Conservation (phyloP, 2,329 filamentous ascomycete genomes). For the Hortaea werneckii region DNA sequence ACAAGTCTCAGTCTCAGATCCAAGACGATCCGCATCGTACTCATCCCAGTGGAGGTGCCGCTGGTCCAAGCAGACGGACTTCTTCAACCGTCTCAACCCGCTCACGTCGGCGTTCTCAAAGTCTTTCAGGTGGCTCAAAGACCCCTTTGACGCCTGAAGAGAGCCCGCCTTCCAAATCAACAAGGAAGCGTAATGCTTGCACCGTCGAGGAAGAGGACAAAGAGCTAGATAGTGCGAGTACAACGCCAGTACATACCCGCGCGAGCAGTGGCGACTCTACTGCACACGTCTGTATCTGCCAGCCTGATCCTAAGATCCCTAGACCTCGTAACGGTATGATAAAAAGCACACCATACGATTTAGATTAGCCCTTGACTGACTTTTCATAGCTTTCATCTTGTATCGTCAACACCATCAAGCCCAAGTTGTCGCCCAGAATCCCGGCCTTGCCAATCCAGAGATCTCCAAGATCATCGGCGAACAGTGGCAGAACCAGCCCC, state of each 20-base stretch:
- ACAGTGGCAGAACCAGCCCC: slow-evolving; percentile 72
- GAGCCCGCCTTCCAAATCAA: slow-evolving; percentile 22
- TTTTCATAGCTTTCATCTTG: slow-evolving; percentile 75
- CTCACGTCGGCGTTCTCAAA: slow-evolving; percentile 20
- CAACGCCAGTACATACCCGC: slow-evolving; percentile 19
- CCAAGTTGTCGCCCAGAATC: slow-evolving; percentile 67
- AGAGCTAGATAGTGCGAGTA: slow-evolving; percentile 14
- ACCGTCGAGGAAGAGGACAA: slow-evolving; percentile 24
- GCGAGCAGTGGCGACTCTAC: slow-evolving; percentile 31
- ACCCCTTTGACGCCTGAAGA: slow-evolving; percentile 28
- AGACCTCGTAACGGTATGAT: slow-evolving; percentile 58
- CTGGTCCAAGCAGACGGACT: slow-evolving; percentile 14
- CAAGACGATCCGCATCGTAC: neutral
- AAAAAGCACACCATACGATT: slow-evolving; percentile 8
- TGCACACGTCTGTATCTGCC: slow-evolving; percentile 55
- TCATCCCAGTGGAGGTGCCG: slow-evolving; percentile 4
- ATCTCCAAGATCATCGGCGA: slow-evolving; percentile 96
- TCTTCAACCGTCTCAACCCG: slow-evolving; percentile 22
- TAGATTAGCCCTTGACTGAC: slow-evolving; percentile 15
- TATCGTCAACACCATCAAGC: slow-evolving; percentile 91
- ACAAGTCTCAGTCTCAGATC: slow-evolving; percentile 23
- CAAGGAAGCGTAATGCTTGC: slow-evolving; percentile 24
- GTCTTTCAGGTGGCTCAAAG: slow-evolving; percentile 18
- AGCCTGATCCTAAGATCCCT: slow-evolving; percentile 61
- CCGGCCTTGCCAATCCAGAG: slow-evolving; percentile 86